A percentile compares a stretch with the other conserved stretches of the same genome.
phyloP scores from a whole-genome alignment of 495 filamentous ascomycete species.

The Peziza echinospora region DNA sequence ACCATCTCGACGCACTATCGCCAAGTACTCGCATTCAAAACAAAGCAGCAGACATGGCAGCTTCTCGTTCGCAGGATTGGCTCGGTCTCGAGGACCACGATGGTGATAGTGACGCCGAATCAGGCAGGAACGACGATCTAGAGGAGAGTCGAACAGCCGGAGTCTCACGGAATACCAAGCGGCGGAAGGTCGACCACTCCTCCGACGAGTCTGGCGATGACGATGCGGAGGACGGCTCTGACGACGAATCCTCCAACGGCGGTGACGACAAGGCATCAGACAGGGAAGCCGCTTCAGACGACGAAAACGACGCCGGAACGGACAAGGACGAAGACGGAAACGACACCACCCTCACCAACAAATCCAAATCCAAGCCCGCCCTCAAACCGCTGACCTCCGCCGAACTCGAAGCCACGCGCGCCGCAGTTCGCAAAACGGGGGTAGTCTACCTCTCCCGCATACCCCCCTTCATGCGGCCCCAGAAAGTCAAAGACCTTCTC shows the following conservation, averaged over 20 bases:
- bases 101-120: background rate
- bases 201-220: constrained; percentile 25
- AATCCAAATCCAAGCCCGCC: constrained; percentile 8
- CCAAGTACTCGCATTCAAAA: background rate
- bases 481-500: constrained; percentile 54
- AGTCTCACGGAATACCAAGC: constrained; percentile 31
- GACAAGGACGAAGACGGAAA: constrained; percentile 21
- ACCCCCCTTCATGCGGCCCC: constrained; percentile 86
- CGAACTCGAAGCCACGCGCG: constrained; percentile 35
- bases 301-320: constrained; percentile 8
- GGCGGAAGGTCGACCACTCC: constrained; percentile 31
- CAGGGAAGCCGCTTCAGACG: background rate
- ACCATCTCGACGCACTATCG: background rate
- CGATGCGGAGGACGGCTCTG: constrained; percentile 15
- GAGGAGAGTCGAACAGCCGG: background rate
- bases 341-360: constrained; percentile 15
- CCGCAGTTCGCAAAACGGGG: constrained; percentile 41
- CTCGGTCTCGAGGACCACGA: background rate
- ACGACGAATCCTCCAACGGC: background rate
- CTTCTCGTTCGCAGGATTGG: background rate
- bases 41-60: too few relatives aligned
- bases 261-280: background rate
- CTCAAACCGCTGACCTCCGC: constrained; percentile 33
- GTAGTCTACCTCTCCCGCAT: constrained; percentile 78
- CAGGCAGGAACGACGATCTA: background rate